A percentile compares a stretch with the other conserved stretches of the same genome.
Conservation (phyloP, 768 basidiomycete species). For the Macrolepiota dolichaula region DNA sequence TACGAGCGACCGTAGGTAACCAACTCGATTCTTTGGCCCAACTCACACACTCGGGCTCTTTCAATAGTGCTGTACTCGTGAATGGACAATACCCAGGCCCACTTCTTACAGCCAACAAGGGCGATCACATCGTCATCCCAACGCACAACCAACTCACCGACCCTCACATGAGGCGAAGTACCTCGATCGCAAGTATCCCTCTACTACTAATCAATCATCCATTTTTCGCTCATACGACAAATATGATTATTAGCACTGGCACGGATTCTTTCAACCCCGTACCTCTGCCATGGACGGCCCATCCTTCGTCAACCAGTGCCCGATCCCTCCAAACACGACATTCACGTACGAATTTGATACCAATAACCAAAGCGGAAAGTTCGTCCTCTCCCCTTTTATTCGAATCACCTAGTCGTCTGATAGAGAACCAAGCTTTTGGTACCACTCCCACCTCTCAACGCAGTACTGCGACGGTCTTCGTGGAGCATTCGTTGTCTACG, state of each 20-base stretch:
- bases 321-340: constrained; percentile 15
- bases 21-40: background rate
- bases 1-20: constrained; percentile 18
- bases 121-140: constrained; percentile 27
- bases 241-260: background rate
- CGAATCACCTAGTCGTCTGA: background rate
- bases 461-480: constrained; percentile 25
- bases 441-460: constrained; percentile 19
- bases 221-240: background rate
- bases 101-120: constrained; percentile 36
- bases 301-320: constrained; percentile 15
- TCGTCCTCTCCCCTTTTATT: background rate
- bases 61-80: constrained; percentile 28
- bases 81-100: constrained; percentile 38
- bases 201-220: constrained; percentile 17
- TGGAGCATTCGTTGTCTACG: constrained; percentile 21
- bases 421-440: constrained; percentile 9
- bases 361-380: constrained; percentile 11
- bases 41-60: background rate
- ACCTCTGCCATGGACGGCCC: constrained; percentile 45
- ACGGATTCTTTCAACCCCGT: constrained; percentile 33
- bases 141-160: constrained; percentile 28
- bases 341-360: constrained; percentile 13
- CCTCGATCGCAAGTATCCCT: constrained; percentile 23
- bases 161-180: constrained; percentile 28